Evolutionary conservation across 2,329 filamentous ascomycete genomes (phyloP).

Genomic region (Monosporascus sp.): DNA sequence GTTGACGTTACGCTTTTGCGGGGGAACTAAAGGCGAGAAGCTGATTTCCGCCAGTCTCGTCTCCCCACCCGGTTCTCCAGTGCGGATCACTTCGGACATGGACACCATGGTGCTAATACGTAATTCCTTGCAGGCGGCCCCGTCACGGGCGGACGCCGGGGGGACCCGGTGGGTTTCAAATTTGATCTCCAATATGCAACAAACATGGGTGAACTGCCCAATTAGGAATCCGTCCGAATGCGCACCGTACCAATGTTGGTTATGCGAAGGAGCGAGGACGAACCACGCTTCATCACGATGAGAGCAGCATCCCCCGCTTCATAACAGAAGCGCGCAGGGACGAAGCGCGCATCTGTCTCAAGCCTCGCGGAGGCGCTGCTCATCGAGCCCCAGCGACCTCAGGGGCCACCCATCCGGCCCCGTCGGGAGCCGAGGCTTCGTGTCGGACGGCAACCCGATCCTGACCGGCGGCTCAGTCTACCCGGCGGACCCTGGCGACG

Average conservation of each 20-base stretch:
- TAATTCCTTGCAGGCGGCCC: background rate
- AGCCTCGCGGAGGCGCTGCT: background rate
- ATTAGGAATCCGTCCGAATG: no score
- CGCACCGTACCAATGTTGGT: no score
- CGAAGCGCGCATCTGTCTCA: background rate
- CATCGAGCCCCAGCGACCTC: background rate
- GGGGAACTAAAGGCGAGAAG: background rate
- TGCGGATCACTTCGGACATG: no score
- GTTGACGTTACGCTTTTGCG: background rate
- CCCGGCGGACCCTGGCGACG: constrained; percentile 30
- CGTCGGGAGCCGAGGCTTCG: constrained; percentile 9
- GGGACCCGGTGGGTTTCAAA: no score
- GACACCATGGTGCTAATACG: background rate
- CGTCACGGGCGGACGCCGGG: no score
- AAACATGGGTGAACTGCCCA: background rate
- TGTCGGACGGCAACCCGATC: constrained; percentile 31
- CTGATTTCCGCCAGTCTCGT: background rate
- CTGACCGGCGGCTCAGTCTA: constrained; percentile 32
- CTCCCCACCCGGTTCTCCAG: background rate
- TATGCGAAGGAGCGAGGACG: background rate
- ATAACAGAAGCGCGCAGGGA: no score
- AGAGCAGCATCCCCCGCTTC: background rate
- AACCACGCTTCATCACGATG: background rate
- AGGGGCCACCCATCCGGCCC: background rate
- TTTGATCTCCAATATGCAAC: background rate